Evolutionary conservation across 73 alveolate species (phyloP), one percentile per base, ranked within the genome.

Genomic region (Stentor coeruleus): DNA sequence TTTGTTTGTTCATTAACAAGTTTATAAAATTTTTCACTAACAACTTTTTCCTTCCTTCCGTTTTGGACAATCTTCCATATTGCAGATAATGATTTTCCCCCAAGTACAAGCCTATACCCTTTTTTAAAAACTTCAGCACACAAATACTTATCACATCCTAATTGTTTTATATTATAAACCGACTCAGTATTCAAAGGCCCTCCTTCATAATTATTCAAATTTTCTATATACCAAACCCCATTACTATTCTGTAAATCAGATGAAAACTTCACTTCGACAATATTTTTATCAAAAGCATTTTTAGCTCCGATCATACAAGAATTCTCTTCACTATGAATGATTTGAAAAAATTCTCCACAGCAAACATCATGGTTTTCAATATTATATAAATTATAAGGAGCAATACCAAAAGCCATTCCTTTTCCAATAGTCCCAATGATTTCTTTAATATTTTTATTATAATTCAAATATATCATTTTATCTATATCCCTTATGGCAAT

Each of bases 161-260:
- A 26, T 20, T 75, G 77, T 2, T 40, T 37, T 14, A 75, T 1
- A 14, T 36, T 75, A 38, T 39, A 75, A 1, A 14, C 30, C 26
- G 33, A 14, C n/a, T 37, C 72, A 37, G 30, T 39, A 14, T 1
- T 37, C 72, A 75, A 20, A 20, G 6, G 38, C 26, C 83, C 83
- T 75, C 83, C 83, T 1, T n/a, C 30, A 20, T 39, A 15, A 1
- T 26, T 1, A 75, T 75, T 37, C 6, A 14, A 35, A 26, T 28
- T n/a, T 40, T 75, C 83, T 14, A 75, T 75, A 30, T 15, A 37
- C 3, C 83, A 75, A 38, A 75, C 20, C 0, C 83, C 66, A 2
- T 75, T 75, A 36, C 59, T 38, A 66, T 66, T 31, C n/a, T 66
- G n/a, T 26, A 66, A 33, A 66, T 66, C 33, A 15, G n/a, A 20